These are phyloP conservation scores for Myrmaecium sp. DNA, from an alignment of 2,329 filamentous ascomycete species.

Conservation along the genomic window DNA sequence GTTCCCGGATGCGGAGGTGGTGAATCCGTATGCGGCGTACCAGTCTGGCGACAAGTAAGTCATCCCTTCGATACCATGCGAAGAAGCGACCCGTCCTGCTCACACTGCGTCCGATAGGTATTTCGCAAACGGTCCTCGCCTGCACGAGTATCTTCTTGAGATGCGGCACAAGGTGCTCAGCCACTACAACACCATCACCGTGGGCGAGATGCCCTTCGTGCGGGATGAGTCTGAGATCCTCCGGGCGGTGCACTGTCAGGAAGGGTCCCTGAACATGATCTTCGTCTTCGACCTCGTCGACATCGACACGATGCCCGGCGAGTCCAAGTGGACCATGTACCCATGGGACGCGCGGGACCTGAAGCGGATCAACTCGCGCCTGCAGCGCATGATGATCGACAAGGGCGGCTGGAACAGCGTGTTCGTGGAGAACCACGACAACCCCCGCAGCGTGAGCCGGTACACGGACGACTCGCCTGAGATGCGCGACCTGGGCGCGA, in stretches of 20 bases:
- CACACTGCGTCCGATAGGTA: conserved; percentile 25
- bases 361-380: conserved; percentile 24
- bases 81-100: too few species aligned
- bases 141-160: conserved; percentile 51
- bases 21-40: too few species aligned
- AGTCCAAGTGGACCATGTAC: background rate
- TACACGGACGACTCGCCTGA: conserved; percentile 31
- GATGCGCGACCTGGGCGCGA: conserved; percentile 29
- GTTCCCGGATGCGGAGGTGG: conserved; percentile 15
- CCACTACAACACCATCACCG: conserved; percentile 49
- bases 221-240: conserved; percentile 41
- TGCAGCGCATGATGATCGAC: conserved; percentile 32
- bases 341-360: conserved; percentile 26
- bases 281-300: conserved; percentile 52
- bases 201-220: conserved; percentile 51
- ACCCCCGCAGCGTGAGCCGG: conserved; percentile 38
- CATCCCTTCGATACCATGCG: too few species aligned
- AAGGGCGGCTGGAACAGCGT: conserved; percentile 36
- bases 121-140: conserved; percentile 52
- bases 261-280: conserved; percentile 50
- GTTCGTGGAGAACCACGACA: conserved; percentile 49
- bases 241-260: conserved; percentile 39
- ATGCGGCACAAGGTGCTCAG: conserved; percentile 43
- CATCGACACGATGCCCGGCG: conserved; percentile 4
- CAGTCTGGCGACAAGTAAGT: too few species aligned